These are phyloP conservation scores for Flammula alnicola DNA, from an alignment of 1,284 basidiomycete species.

Conservation along the genomic window DNA sequence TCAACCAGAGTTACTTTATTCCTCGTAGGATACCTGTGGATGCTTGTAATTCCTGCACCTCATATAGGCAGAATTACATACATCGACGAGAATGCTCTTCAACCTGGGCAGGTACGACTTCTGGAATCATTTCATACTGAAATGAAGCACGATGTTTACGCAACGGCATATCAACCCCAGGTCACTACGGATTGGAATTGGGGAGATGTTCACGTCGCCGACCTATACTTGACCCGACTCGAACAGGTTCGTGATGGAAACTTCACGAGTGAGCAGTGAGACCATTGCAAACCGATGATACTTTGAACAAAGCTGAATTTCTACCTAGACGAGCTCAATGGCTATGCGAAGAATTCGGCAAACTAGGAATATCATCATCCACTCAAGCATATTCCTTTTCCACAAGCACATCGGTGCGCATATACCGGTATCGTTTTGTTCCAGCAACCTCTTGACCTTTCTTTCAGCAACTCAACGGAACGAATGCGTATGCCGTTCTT, in stretches of 20 bases:
- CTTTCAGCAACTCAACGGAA: slow-evolving; percentile 51
- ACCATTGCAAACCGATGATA: slow-evolving; percentile 13
- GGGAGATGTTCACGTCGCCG: slow-evolving; percentile 85
- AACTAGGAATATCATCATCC: slow-evolving; percentile 70
- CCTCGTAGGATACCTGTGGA: slow-evolving; percentile 72
- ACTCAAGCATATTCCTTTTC: slow-evolving; percentile 71
- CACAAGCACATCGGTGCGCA: slow-evolving; percentile 50
- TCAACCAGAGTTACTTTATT: slow-evolving; percentile 59
- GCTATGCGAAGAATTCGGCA: slow-evolving; percentile 63
- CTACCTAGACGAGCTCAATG: slow-evolving; percentile 61
- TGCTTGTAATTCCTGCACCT: slow-evolving; percentile 70
- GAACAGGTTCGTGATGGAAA: slow-evolving; percentile 68
- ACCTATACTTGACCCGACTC: slow-evolving; percentile 72
- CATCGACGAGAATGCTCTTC: slow-evolving; percentile 93
- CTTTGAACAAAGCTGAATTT: slow-evolving; percentile 14
- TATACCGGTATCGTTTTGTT: background rate
- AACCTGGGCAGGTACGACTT: slow-evolving; percentile 77
- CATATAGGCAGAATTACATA: slow-evolving; percentile 73
- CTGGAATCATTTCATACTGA: background rate
- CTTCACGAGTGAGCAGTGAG: slow-evolving; percentile 74
- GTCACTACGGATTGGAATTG: slow-evolving; percentile 89
- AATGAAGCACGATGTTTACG: background rate
- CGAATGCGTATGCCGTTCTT: slow-evolving; percentile 84
- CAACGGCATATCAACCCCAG: slow-evolving; percentile 46
- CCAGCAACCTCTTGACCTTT: slow-evolving; percentile 4